Evolutionary conservation across 441 rosid species (phyloP).

Genomic region (Flueggea neowawraea): DNA sequence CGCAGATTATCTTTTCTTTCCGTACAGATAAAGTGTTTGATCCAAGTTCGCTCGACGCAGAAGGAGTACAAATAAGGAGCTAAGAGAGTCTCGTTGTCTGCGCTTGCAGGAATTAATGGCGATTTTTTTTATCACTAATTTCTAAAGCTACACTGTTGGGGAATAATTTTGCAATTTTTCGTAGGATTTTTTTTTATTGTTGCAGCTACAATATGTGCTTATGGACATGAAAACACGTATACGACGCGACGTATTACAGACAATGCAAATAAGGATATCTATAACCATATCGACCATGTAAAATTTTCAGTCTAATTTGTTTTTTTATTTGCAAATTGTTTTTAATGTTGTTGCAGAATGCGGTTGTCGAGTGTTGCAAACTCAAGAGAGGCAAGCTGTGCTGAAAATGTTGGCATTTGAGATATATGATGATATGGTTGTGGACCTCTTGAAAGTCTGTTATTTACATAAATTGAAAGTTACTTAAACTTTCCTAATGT

Average conservation of each 20-base stretch:
- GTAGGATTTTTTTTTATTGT: background rate
- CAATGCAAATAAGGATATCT: constrained; percentile 68
- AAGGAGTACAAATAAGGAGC: constrained; percentile 88
- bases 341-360: background rate
- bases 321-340: background rate
- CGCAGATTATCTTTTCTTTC: background rate
- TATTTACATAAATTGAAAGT: background rate
- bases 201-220: constrained; percentile 89
- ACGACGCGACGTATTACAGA: constrained; percentile 91
- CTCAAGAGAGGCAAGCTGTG: constrained; percentile 66
- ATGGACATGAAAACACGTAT: constrained; percentile 96
- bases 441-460: constrained; percentile 69
- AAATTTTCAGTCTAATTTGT: constrained; percentile 14
- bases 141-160: too few species aligned
- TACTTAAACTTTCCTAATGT: background rate
- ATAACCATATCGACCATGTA: constrained; percentile 66
- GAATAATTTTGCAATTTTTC: too few species aligned
- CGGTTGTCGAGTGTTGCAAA: constrained; percentile 28
- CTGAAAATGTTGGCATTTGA: constrained; percentile 87
- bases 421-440: constrained; percentile 88
- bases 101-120: constrained; percentile 89
- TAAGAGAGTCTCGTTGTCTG: constrained; percentile 82
- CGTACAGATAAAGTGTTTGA: constrained; percentile 67
- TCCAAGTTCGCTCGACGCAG: constrained; percentile 50
- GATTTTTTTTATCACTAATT: background rate